These are phyloP conservation scores for Colletotrichum gigasporum DNA, from an alignment of 2,329 filamentous ascomycete genomes.

Conservation along the genomic window DNA sequence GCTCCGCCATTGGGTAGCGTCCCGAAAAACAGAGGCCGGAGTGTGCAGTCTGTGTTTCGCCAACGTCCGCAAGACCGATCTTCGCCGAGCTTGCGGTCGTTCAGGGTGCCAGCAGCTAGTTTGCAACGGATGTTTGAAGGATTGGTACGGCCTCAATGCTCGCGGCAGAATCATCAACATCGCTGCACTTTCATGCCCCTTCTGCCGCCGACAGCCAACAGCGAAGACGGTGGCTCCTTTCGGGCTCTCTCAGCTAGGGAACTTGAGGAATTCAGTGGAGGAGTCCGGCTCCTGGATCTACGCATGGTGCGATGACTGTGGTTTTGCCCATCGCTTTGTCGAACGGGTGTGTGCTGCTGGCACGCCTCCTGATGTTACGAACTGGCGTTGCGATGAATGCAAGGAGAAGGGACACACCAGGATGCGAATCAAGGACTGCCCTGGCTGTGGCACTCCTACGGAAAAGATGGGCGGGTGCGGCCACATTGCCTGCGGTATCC, in stretches of 20 bases:
- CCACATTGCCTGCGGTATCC: constrained; percentile 47
- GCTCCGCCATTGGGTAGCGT: constrained; percentile 47
- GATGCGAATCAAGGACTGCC: constrained; percentile 42
- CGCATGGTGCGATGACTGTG: constrained; percentile 56
- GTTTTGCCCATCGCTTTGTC: constrained; percentile 49
- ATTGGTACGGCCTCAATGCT: constrained; percentile 58
- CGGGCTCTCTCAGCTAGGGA: constrained; percentile 47
- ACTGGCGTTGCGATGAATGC: constrained; percentile 55
- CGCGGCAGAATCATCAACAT: constrained; percentile 55
- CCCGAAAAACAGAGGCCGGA: constrained; percentile 47
- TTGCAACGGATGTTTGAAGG: constrained; percentile 49
- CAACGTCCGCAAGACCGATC: constrained; percentile 42
- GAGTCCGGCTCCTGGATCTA: constrained; percentile 56
- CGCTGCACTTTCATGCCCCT: constrained; percentile 58
- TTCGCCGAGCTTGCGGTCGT: constrained; percentile 55
- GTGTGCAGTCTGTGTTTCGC: constrained; percentile 58
- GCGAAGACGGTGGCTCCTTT: constrained; percentile 47
- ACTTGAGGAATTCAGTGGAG: constrained; percentile 48
- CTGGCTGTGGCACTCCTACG: constrained; percentile 46
- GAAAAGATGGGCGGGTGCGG: constrained; percentile 49
- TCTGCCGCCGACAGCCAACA: constrained; percentile 56
- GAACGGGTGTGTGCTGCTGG: constrained; percentile 55
- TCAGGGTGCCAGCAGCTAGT: constrained; percentile 53
- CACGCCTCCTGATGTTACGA: constrained; percentile 44
- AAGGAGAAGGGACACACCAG: constrained; percentile 28